phyloP scores from a whole-genome alignment of 2,329 filamentous ascomycete genomes.

The Sclerotinia trifoliorum region DNA sequence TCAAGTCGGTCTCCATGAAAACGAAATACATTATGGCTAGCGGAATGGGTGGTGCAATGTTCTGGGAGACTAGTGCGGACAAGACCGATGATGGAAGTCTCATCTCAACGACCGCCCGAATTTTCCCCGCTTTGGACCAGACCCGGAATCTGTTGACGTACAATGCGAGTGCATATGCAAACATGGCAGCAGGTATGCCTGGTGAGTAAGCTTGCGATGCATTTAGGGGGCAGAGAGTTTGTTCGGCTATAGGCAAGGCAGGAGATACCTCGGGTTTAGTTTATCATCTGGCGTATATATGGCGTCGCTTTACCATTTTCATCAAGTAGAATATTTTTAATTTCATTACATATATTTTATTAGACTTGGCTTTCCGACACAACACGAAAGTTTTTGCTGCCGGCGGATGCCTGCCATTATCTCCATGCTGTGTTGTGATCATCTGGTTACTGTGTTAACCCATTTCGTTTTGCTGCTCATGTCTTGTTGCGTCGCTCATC shows the following conservation, averaged over 20 bases:
- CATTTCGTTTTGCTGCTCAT: too few relatives aligned
- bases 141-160: constrained; percentile 52
- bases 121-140: constrained; percentile 47
- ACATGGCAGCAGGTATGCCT: constrained; percentile 47
- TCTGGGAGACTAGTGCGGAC: constrained; percentile 79
- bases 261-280: neutral
- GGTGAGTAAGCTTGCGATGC: neutral
- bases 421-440: too few relatives aligned
- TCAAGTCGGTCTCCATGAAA: constrained; percentile 60
- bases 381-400: too few relatives aligned
- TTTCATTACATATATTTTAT: neutral
- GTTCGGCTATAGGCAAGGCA: neutral
- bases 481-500: too few relatives aligned
- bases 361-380: too few relatives aligned
- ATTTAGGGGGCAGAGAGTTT: neutral
- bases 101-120: constrained; percentile 49
- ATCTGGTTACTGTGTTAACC: too few relatives aligned
- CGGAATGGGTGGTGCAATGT: constrained; percentile 75
- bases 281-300: neutral
- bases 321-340: neutral
- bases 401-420: too few relatives aligned
- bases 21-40: constrained; percentile 60
- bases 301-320: neutral
- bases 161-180: constrained; percentile 55
- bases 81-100: constrained; percentile 58